Evolutionary conservation across 768 basidiomycete species (phyloP), one percentile per base, ranked within the genome.

Genomic region (Lepiota brunneoincarnata): DNA sequence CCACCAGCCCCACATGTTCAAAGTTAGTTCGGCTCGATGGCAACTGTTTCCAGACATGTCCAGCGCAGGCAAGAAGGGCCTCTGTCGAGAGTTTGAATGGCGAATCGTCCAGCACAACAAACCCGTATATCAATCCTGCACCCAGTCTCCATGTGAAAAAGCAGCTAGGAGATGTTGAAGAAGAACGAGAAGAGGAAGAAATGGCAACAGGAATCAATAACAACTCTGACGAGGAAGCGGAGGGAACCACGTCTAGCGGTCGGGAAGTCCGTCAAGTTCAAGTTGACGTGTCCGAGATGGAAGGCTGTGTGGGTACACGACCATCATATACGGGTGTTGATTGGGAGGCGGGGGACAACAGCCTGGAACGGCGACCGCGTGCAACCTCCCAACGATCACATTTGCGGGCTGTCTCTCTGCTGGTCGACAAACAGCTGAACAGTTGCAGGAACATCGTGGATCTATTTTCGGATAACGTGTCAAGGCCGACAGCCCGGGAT

Each of bases 111-210:
- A 51, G 54, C 37, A 59, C 63, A 9, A 31, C 31, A 26, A 77
- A 79, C 54, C 77, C 78, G 35, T 78, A 73, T 60, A 76, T 79
- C 63, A 78, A 79, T 60, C 74, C 72, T 6, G 69, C 73, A 18
- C 78, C 78, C 14, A 62, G 63, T 7, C 58, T 72, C 36, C 49
- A 43, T 51, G 51, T 17, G 35, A 56, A 56, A 23, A 53, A 53
- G 38, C 36, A 41, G 39, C 31, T 31, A 10, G 31, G 31, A 31
- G 31, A 31, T 10, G 31, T 31, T 31, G 31, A 31, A 31, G 31
- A 31, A 31, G 31, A 31, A 31, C 2, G 49, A 31, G 37, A 48
- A 45, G 55, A 21, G 21, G 28, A 51, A 37, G 51, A 52, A 44
- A 37, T 15, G 23, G 43, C 6, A 9, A 23, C 9, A 17, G 37